These are phyloP conservation scores for Leptoxyphium fumago DNA, from an alignment of 2,329 filamentous ascomycete genomes.

Conservation along the genomic window DNA sequence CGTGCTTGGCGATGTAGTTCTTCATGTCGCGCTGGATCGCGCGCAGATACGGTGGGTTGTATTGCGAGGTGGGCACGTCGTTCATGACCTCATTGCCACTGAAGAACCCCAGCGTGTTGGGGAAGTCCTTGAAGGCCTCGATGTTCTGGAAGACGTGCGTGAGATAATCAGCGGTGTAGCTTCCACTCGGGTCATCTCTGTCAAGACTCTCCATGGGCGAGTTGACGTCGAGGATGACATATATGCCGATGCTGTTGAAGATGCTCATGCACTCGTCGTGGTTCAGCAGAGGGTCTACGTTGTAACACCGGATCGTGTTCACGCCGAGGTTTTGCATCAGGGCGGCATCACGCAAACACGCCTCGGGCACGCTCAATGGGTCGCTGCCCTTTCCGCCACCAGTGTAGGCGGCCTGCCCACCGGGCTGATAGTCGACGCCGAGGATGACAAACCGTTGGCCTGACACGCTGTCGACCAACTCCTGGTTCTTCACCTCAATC, in stretches of 20 bases:
- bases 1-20: conserved; percentile 48
- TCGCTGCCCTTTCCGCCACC: conserved; percentile 33
- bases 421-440: conserved; percentile 51
- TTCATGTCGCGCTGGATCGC: conserved; percentile 54
- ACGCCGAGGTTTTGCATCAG: conserved; percentile 49
- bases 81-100: conserved; percentile 56
- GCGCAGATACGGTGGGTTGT: conserved; percentile 43
- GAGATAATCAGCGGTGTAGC: conserved; percentile 42
- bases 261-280: conserved; percentile 49
- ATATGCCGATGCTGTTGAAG: conserved; percentile 52
- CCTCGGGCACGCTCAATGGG: conserved; percentile 41
- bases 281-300: conserved; percentile 43
- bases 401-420: conserved; percentile 42
- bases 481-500: conserved; percentile 41
- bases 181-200: conserved; percentile 37
- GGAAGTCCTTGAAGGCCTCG: conserved; percentile 52
- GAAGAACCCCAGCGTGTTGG: conserved; percentile 53
- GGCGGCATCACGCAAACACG: conserved; percentile 47
- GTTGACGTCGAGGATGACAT: conserved; percentile 53
- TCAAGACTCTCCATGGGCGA: conserved; percentile 45
- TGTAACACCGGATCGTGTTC: conserved; percentile 53
- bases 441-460: conserved; percentile 46
- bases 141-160: conserved; percentile 46
- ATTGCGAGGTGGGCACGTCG: conserved; percentile 35
- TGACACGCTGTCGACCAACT: conserved; percentile 46